Evolutionary conservation across 371 early-diverging fungal genomes (phyloP).

Genomic region (Lichtheimia ornata): DNA sequence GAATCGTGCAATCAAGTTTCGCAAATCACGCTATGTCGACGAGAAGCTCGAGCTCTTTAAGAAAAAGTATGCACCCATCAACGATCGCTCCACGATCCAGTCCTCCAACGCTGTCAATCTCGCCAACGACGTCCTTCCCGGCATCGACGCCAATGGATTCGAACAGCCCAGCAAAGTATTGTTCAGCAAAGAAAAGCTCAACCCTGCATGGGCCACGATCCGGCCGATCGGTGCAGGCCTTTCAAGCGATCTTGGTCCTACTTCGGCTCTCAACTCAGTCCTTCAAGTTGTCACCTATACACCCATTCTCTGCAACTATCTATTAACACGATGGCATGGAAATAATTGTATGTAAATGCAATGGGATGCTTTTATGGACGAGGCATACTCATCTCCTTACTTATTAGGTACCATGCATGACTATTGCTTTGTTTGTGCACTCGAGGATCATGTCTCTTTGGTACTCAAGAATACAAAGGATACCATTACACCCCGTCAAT

Average conservation of each 20-base stretch:
- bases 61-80: conserved; percentile 44
- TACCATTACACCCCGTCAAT: conserved; percentile 60
- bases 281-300: conserved; percentile 92
- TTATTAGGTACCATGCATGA: conserved; percentile 56
- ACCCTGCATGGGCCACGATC: conserved; percentile 61
- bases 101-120: not conserved
- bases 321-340: conserved; percentile 63
- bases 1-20: conserved; percentile 44
- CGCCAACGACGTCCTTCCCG: conserved; percentile 3
- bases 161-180: conserved; percentile 63
- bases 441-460: conserved; percentile 60
- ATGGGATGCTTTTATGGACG: too few species aligned
- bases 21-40: conserved; percentile 50
- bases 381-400: too few species aligned
- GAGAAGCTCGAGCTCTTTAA: conserved; percentile 46
- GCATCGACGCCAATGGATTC: conserved; percentile 64
- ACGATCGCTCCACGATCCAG: conserved; percentile 13
- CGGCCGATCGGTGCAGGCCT: conserved; percentile 79
- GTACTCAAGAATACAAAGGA: conserved; percentile 41
- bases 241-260: conserved; percentile 82
- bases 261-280: conserved; percentile 90
- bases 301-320: conserved; percentile 77
- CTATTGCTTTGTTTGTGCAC: conserved; percentile 68
- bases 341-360: conserved; percentile 46
- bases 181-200: conserved; percentile 56